Evolutionary conservation across 1,139 yeast species (phyloP), one percentile per base, ranked within the genome.

Genomic region (Geotrichum phurueaensis): DNA sequence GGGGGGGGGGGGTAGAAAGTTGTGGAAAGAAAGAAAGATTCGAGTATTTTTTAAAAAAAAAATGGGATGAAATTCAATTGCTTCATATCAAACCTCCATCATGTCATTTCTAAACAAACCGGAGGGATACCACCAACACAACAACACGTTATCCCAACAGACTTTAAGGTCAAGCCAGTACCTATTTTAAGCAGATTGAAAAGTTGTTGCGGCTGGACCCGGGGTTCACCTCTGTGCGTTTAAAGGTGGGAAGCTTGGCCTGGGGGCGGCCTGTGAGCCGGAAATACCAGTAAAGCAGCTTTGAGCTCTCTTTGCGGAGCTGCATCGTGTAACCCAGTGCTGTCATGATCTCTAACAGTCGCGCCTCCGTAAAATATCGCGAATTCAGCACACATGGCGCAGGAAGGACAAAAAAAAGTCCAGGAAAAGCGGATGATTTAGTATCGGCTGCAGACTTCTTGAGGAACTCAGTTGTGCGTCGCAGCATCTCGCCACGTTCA

Each of bases 361-460:
- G 72, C 0, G 71, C 71, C 48, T 79, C 76, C 63, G 83, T 82
- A 71, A 86, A 84, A 69, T 92, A 94, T 48, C 98, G 77, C 0
- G 97, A 91, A 71, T 92, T 91, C 9, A 76, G 71, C 1, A 90
- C 78, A 71, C 99, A 94, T 0, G 98, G 97, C 39, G 88, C 77
- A 0, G 99, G 99, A 7, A 92, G 75, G 1, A 94, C 98, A 18
- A 94, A 73, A 70, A 92, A 92, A 3, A 89, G 73, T 27, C 81
- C 72, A 25, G 75, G 72, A 13, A 59, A 51, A 53, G 18, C 61
- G 29, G 54, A 39, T 3, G 47, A 20, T 70, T 54, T 69, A 33
- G 9, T 15, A 3, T 20, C n/a, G 2, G 49, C 29, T n/a, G 47
- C 33, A 5, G 61, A 78, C 0, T 68, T 66, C 53, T 75, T 75